These are phyloP conservation scores for Furcasterigmium furcatum DNA, from an alignment of 2,329 filamentous ascomycete species.

Conservation along the genomic window DNA sequence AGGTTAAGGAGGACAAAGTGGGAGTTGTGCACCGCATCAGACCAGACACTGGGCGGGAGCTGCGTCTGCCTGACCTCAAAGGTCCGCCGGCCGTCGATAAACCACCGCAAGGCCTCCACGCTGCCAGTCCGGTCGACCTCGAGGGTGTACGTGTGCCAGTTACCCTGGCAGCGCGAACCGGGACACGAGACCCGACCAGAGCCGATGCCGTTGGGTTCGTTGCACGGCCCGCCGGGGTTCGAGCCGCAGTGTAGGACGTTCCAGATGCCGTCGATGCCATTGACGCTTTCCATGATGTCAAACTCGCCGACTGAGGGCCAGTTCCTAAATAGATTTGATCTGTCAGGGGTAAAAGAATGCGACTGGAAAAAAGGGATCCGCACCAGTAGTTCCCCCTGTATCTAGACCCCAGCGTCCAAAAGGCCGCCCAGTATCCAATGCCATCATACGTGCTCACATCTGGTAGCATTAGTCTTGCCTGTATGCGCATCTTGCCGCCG, in stretches of 20 bases:
- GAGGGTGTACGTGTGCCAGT: conserved; percentile 28
- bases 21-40: conserved; percentile 18
- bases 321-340: conserved; percentile 12
- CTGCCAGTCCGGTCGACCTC: conserved; percentile 27
- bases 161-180: conserved; percentile 18
- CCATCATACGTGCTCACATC: conserved; percentile 39
- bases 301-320: conserved; percentile 42
- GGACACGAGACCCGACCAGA: conserved; percentile 7
- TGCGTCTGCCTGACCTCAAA: conserved; percentile 21
- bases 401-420: conserved; percentile 38
- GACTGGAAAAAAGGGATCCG: background rate
- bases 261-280: conserved; percentile 29
- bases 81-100: conserved; percentile 23
- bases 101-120: conserved; percentile 30
- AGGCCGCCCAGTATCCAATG: conserved; percentile 38
- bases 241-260: conserved; percentile 39
- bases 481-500: conserved; percentile 31
- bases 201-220: conserved; percentile 32
- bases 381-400: conserved; percentile 31
- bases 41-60: conserved; percentile 26
- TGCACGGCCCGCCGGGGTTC: conserved; percentile 35
- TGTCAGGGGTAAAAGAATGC: too few relatives aligned
- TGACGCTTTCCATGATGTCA: conserved; percentile 41
- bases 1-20: conserved; percentile 36
- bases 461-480: conserved; percentile 31